Evolutionary conservation across 2,329 filamentous ascomycete genomes (phyloP).

Genomic region (Mollisiaceae sp.): DNA sequence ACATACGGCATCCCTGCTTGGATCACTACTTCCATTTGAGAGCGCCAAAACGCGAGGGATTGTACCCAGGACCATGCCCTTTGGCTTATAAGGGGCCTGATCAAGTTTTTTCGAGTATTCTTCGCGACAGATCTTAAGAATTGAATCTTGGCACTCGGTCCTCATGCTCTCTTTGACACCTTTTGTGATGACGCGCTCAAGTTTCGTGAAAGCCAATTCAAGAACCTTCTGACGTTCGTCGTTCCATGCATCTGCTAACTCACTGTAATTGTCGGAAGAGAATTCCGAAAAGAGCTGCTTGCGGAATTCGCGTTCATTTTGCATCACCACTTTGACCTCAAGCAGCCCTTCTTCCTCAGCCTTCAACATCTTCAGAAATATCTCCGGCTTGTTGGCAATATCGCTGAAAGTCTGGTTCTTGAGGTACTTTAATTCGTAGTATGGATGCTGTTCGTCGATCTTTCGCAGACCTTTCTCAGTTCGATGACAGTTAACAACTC

Average conservation of each 20-base stretch:
- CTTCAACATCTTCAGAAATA: slow-evolving; percentile 96
- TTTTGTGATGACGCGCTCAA: slow-evolving; percentile 84
- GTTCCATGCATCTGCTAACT: slow-evolving; percentile 95
- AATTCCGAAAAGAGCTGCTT: slow-evolving; percentile 81
- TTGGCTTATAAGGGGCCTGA: slow-evolving; percentile 94
- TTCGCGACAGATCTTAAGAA: slow-evolving; percentile 86
- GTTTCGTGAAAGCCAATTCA: slow-evolving; percentile 78
- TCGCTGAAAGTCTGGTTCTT: slow-evolving; percentile 85
- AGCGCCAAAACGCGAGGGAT: slow-evolving; percentile 85
- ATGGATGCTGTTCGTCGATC: slow-evolving; percentile 94
- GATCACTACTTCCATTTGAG: slow-evolving; percentile 81
- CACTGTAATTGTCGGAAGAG: slow-evolving; percentile 93
- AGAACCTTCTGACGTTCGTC: slow-evolving; percentile 83
- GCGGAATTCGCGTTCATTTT: slow-evolving; percentile 77
- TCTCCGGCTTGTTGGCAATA: slow-evolving; percentile 81
- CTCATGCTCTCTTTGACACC: slow-evolving; percentile 94
- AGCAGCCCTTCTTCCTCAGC: slow-evolving; percentile 93
- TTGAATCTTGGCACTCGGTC: slow-evolving; percentile 90
- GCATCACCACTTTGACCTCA: slow-evolving; percentile 80
- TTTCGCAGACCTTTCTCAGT: slow-evolving; percentile 93
- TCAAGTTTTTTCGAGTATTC: slow-evolving; percentile 90
- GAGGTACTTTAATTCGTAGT: slow-evolving; percentile 97
- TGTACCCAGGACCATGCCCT: slow-evolving; percentile 88
- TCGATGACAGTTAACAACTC: slow-evolving; percentile 83
- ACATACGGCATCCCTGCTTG: slow-evolving; percentile 76